Percentiles rank a stretch among this genome's conserved stretches.
These are phyloP conservation scores for Trichoderma sp. DNA, from an alignment of 2,329 filamentous ascomycete genomes.

Conservation along the genomic window DNA sequence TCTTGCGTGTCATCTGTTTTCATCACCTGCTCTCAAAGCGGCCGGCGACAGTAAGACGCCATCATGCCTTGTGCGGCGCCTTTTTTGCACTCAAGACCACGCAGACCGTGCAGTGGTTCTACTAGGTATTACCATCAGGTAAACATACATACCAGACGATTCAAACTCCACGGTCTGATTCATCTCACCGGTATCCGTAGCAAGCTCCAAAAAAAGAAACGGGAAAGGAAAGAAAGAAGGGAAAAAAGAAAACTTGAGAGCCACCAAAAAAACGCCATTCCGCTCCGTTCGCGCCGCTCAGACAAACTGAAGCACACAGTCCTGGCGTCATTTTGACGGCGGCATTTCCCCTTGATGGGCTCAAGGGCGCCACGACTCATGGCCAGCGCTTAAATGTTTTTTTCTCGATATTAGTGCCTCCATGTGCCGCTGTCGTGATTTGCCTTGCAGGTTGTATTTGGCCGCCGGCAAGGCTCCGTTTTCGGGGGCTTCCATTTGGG, in stretches of 20 bases:
- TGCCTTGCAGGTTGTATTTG: background rate
- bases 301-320: background rate
- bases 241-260: background rate
- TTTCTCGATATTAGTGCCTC: background rate
- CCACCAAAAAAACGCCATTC: background rate
- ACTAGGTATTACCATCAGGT: too few relatives aligned
- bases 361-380: constrained; percentile 21
- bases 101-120: too few relatives aligned
- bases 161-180: too few relatives aligned
- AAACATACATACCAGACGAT: too few relatives aligned
- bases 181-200: background rate
- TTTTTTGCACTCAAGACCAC: too few relatives aligned
- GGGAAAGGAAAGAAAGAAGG: background rate
- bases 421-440: too few relatives aligned
- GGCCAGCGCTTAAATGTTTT: background rate
- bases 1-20: too few relatives aligned
- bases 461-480: constrained; percentile 19
- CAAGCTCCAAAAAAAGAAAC: background rate
- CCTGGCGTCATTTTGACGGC: constrained; percentile 23
- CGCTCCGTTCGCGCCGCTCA: background rate
- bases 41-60: too few relatives aligned
- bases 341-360: constrained; percentile 2
- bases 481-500: constrained; percentile 25
- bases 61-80: too few relatives aligned
- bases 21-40: too few relatives aligned